Base-by-base conservation (phyloP, 177 flowering plant genomes). In the Vitis hybrid region DNA sequence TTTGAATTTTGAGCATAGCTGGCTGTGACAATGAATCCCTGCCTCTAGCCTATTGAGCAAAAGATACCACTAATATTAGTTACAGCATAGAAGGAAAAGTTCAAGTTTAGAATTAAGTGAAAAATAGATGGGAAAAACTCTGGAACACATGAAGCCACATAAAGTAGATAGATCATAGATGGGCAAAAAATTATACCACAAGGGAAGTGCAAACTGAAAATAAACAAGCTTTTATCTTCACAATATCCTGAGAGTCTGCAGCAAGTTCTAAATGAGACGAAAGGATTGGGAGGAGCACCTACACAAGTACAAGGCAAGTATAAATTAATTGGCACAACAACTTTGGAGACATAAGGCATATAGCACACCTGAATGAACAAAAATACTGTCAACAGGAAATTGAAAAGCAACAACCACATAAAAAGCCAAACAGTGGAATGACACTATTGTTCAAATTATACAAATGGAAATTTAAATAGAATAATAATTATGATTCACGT, bases 151-250 rank as follows among this genome's bases (percentile, higher is more conserved):
- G n/a, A 56, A 66, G 2, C 30, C 30, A 26, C 5, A 52, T 10
- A 32, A 17, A 59, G 10, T 18, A 21, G 63, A 34, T 17, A 66
- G 30, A 26, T 26, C 3, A 50, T 45, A 2, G n/a, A 66, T 6
- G 17, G 59, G 55, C 21, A 54, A 62, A 73, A 26, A 64, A 23
- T 11, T 10, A 77, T 91, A 93, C 98, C 94, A 78, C 81, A 61
- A 93, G 86, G 13, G 93, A 91, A 61, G 94, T 89, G 81, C 97
- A 93, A 62, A 88, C 50, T 60, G 98, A 81, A 89, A 89, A 93
- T 54, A 93, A 77, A 75, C 91, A 87, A 66, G 91, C 84, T 79
- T 89, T 93, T 51, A 91, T 84, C 80, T 80, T 85, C 64, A 83
- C 65, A 14, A 77, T 57, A 68, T 93, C 94, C 56, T 62, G 78